Conservation (phyloP, 164 flowering plant genomes). For the Hamamelis virginiana region DNA sequence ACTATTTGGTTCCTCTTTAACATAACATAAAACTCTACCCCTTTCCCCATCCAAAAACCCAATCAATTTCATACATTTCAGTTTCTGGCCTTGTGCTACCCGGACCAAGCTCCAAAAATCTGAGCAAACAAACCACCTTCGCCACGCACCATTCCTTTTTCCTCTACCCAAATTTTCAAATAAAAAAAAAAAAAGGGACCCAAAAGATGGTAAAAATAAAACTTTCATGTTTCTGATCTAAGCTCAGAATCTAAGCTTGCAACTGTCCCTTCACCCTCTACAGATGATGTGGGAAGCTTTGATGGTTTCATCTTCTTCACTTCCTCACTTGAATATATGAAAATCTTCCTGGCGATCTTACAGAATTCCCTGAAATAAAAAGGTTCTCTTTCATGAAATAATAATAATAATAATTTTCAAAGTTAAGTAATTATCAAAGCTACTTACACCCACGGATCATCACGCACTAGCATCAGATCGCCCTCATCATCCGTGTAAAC, state of each 20-base stretch:
- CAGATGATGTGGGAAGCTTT: conserved; percentile 38
- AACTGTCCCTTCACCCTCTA: conserved; percentile 40
- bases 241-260: conserved; percentile 45
- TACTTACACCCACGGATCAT: conserved; percentile 87
- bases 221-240: conserved; percentile 30
- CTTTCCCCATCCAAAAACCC: background rate
- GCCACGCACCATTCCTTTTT: background rate
- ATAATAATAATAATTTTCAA: background rate
- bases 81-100: background rate
- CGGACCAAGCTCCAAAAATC: conserved; percentile 16
- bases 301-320: conserved; percentile 48
- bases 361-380: conserved; percentile 54
- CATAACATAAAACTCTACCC: conserved; percentile 1
- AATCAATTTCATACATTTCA: background rate
- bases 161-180: background rate
- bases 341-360: conserved; percentile 55
- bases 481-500: conserved; percentile 80
- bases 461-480: conserved; percentile 87
- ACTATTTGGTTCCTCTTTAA: background rate
- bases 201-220: background rate
- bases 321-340: conserved; percentile 51
- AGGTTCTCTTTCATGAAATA: too few species aligned
- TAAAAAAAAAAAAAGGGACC: background rate
- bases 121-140: conserved; percentile 11
- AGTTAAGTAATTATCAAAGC: background rate